Evolutionary conservation across 768 basidiomycete genomes (phyloP).

Genomic region (Filobasidium floriforme): DNA sequence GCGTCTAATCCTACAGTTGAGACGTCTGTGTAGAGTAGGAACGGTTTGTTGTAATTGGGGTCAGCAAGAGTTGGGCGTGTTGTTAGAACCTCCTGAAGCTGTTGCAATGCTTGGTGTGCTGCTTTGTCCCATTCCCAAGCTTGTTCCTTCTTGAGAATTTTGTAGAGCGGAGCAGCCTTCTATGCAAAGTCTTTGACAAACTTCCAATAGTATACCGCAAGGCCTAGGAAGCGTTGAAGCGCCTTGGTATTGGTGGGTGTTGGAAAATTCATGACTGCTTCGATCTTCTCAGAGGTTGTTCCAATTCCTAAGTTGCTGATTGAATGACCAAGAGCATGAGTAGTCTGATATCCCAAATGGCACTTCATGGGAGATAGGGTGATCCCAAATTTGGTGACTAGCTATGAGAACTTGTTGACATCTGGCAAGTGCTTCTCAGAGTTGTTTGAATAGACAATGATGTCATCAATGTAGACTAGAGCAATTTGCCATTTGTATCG

Average conservation of each 20-base stretch:
- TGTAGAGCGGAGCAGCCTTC: conserved; percentile 8
- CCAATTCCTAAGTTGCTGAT: conserved; percentile 15
- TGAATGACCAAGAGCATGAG: conserved; percentile 5
- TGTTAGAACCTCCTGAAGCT: conserved; percentile 1
- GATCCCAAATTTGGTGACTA: too few relatives aligned
- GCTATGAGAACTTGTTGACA: too few relatives aligned
- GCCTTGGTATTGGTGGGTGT: conserved; percentile 6
- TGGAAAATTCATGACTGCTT: conserved; percentile 8
- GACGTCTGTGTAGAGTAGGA: too few relatives aligned
- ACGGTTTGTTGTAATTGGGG: conserved; percentile 17
- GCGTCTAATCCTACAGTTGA: conserved; percentile 13
- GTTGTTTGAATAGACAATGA: too few relatives aligned
- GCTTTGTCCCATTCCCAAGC: neutral
- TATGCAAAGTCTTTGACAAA: conserved; percentile 12
- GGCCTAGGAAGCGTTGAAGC: conserved; percentile 11
- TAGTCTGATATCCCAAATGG: conserved; percentile 14
- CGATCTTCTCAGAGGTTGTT: neutral
- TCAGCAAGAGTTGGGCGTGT: conserved; percentile 11
- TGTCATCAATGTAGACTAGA: too few relatives aligned
- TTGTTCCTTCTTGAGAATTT: neutral
- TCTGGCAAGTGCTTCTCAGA: too few relatives aligned
- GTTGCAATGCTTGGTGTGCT: neutral
- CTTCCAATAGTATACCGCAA: conserved; percentile 9
- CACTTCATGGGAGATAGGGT: too few relatives aligned
- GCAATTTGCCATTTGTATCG: too few relatives aligned